Base-by-base conservation (phyloP, 176 grass and related monocot species). In the Ananas comosus region DNA sequence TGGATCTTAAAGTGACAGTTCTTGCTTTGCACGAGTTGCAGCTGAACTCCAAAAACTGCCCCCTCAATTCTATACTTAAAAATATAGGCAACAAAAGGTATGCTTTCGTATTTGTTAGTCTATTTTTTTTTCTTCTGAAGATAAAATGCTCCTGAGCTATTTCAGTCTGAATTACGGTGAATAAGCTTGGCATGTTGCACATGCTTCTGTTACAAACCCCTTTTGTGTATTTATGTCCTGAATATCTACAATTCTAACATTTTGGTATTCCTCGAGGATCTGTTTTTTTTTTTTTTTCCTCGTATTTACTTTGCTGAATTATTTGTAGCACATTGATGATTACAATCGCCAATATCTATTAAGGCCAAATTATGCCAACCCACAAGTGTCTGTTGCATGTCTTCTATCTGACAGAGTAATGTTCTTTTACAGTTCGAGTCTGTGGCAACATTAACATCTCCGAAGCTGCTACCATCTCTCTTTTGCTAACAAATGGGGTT, bases 31-130 rank as follows among this genome's bases (percentile, higher is more conserved):
- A 79, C 75, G 82, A 92, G 53, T 71, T 97, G 64, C 94, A 97
- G 73, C 65, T 74, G 23, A 97, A 97, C 79, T 76, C 61, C 57
- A 87, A 69, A 23, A 69, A 56, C 19, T 84, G 86, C 68, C 66
- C 80, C 64, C 79, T 90, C 12, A 93, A 82, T 22, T 69, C 89
- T 50, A 85, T 90, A 81, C 84, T 25, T 81, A 90, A 47, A 97
- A 90, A 64, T 97, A 97, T 50, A 80, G 66, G 77, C 86, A 92
- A n/a, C 54, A 83, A 83, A 88, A 92, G 86, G 94, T 97, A 83
- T 51, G 25, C 7, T 42, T 42, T 42, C 5, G 6, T 42, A 42
- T 7, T 7, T 42, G 33, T 42, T 42, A 42, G 7, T 7, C 33
- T 42, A 0, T 42, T 5, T 6, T 7, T 7, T 42, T 42, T 42